Evolutionary conservation across 306 rosid genomes (phyloP), one percentile per base, ranked within the genome.

Genomic region (Cucurbita argyrosperma): DNA sequence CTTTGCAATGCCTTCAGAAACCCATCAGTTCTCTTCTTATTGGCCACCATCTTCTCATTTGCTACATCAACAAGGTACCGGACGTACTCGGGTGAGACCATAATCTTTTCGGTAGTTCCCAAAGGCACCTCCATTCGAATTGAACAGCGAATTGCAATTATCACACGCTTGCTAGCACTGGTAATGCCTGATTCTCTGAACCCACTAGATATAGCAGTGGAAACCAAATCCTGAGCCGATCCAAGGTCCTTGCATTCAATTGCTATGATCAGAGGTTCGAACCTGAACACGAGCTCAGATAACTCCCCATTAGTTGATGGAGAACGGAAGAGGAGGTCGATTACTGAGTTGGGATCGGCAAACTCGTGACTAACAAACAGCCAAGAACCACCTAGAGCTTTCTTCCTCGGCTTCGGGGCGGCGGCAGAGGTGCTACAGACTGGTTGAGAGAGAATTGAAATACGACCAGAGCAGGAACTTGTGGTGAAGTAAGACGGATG

Each of bases 161-260:
- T 94, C 40, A 94, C 85, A 6, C 97, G 94, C 86, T 91, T 89
- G 55, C 75, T 80, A 30, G 87, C 87, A 71, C 71, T 88, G 4
- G 97, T 89, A 75, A 94, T 88, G 37, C 98, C 98, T 10, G 96
- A 88, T 66, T 94, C 98, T 79, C 98, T 83, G 77, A 94, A 94
- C 69, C 98, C 98, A 47, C 87, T 82, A 19, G 97, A 88, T 26
- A 90, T 90, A 47, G 97, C 98, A 4, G 81, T 79, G 7, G 97
- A 89, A 15, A 94, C 95, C 59, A 94, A 75, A 4, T 86, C 82
- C 84, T 88, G 96, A 59, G 97, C 98, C 15, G 96, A 85, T 45
- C 80, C 35, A 3, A 94, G 81, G 80, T 94, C 96, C 62, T 54
- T 84, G 75, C 97, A 94, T 82, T 94, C 97, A 2, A 94, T 85